Conservation (phyloP, 2,329 filamentous ascomycete species). For the Diaporthe aspalathi region DNA sequence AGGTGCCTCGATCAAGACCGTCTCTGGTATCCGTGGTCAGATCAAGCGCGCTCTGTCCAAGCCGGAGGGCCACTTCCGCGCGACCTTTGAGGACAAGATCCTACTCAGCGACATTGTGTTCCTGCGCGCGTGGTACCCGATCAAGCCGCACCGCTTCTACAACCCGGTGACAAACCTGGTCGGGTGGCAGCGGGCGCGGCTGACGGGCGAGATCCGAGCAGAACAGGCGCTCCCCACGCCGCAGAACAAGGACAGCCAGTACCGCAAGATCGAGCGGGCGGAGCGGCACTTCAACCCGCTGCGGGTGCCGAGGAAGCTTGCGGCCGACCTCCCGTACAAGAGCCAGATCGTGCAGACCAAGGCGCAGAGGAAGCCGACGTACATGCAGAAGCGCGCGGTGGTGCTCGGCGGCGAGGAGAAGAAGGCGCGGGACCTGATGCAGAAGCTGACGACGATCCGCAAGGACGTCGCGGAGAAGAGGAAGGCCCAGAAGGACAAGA, state of each 20-base stretch:
- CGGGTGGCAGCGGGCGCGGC: constrained; percentile 92
- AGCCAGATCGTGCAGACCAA: constrained; percentile 88
- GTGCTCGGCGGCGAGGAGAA: constrained; percentile 87
- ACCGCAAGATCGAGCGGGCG: constrained; percentile 75
- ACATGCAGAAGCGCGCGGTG: constrained; percentile 96
- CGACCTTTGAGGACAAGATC: constrained; percentile 98
- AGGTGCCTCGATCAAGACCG: constrained; percentile 93
- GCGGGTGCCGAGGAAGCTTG: constrained; percentile 80
- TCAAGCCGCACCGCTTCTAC: constrained; percentile 96
- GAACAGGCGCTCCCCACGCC: constrained; percentile 82
- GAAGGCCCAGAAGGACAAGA: constrained; percentile 86
- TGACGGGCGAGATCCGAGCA: constrained; percentile 90
- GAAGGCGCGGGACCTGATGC: constrained; percentile 87
- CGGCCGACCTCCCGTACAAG: constrained; percentile 89
- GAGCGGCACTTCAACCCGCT: constrained; percentile 83
- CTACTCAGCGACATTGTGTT: constrained; percentile 97
- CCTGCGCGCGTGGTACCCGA: constrained; percentile 94
- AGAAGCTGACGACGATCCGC: constrained; percentile 89
- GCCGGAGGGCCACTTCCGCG: constrained; percentile 94
- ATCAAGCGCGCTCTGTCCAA: constrained; percentile 96
- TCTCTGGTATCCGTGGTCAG: constrained; percentile 93
- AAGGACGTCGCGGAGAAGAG: constrained; percentile 93
- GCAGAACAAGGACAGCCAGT: constrained; percentile 84
- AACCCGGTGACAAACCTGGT: constrained; percentile 95
- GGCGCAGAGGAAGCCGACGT: constrained; percentile 83